Base-by-base conservation (phyloP, 108 stramenopile species). In the Nitzschia sp. region DNA sequence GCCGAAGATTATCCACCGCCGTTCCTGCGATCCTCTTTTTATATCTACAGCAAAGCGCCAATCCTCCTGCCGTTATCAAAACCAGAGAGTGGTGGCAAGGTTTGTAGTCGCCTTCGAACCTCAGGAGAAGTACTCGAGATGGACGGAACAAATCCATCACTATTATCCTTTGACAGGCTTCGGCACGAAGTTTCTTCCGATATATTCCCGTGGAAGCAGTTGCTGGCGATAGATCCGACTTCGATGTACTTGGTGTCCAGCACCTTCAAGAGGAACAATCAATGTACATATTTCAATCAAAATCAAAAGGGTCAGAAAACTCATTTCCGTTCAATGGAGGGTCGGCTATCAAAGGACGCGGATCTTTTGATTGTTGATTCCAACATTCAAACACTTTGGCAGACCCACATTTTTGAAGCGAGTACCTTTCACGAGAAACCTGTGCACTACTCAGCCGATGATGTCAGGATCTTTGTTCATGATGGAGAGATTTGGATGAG, bases 81-180 rank as follows among this genome's bases (percentile, higher is more conserved):
- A 42, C 38, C 38, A 13, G 38, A 6, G 13, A 9, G 9, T 42
- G 38, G 38, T 13, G 38, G 19, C 23, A 36, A 64, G 18, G 78
- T 46, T 2, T 33, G 36, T 32, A 5, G 25, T 42, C 18, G 32
- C 25, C 29, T 5, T 13, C 29, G 26, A 59, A 59, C 5, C 30
- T 21, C 28, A 3, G 26, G 61, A 9, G 26, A 32, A 8, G 45
- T 3, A 21, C 9, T 32, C 5, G 15, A 23, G 28, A 66, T 66
- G 65, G 90, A 92, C 76, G 90, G 90, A 2, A 84, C 86, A 60
- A 92, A 92, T 76, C 90, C 90, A 0, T 74, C 71, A 34, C 48
- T 92, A 1, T 33, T 92, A 4, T 81, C 83, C 0, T 31, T 88
- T 9, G 45, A 67, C 1, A 33, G 65, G 3, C 51, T 54, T 8